phyloP scores from a whole-genome alignment of 371 early-diverging fungal genomes.

The Rhizopus arrhizus region DNA sequence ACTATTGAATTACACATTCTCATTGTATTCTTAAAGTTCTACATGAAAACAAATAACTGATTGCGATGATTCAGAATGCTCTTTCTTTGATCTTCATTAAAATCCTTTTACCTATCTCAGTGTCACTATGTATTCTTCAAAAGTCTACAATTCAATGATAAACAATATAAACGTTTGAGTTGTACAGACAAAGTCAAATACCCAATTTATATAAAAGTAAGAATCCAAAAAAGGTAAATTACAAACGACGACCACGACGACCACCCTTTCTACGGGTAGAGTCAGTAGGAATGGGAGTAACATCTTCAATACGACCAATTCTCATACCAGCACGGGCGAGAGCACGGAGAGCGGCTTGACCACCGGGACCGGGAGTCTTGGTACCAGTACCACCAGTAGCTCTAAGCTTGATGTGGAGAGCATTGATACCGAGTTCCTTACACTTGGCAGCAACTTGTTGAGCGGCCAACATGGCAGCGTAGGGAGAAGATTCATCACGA shows the following conservation, averaged over 20 bases:
- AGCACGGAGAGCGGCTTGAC: slow-evolving; percentile 99
- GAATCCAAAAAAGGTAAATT: slow-evolving; percentile 45
- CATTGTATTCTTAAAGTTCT: too few relatives aligned
- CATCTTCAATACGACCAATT: slow-evolving; percentile 99
- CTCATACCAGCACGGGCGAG: slow-evolving; percentile 99
- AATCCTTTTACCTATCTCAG: too few relatives aligned
- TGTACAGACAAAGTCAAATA: neutral
- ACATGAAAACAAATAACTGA: too few relatives aligned
- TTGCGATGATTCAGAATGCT: too few relatives aligned
- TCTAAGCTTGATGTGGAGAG: slow-evolving; percentile 99
- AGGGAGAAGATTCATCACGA: slow-evolving; percentile 99
- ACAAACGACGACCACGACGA: slow-evolving; percentile 99
- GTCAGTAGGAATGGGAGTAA: slow-evolving; percentile 99
- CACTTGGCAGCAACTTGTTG: slow-evolving; percentile 99
- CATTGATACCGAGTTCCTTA: slow-evolving; percentile 99
- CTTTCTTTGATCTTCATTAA: too few relatives aligned
- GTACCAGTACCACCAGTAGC: slow-evolving; percentile 99
- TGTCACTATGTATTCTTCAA: too few relatives aligned
- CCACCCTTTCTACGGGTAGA: slow-evolving; percentile 99
- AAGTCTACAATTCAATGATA: too few relatives aligned
- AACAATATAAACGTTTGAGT: neutral
- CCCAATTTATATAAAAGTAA: slow-evolving; percentile 3
- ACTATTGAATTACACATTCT: too few relatives aligned
- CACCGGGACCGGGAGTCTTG: slow-evolving; percentile 99
- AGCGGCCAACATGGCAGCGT: slow-evolving; percentile 99